Evolutionary conservation across 257 asterid species (phyloP).

Genomic region (Nicotiana attenuata): DNA sequence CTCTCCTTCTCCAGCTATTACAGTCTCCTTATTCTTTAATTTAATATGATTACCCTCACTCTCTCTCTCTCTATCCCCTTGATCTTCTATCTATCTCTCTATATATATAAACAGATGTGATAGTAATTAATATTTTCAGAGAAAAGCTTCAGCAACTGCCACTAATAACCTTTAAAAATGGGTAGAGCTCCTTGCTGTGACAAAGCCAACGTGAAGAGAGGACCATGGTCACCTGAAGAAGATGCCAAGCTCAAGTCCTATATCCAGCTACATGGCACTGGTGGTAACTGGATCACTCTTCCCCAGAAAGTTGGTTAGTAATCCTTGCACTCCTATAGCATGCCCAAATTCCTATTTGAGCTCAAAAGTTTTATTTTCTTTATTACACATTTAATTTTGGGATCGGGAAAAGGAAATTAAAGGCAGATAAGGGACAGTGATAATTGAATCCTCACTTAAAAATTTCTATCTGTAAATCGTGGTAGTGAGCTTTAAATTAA

Average conservation of each 20-base stretch:
- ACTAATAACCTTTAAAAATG: constrained; percentile 6
- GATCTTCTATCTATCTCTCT: background rate
- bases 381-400: too few species aligned
- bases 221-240: constrained; percentile 46
- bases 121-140: background rate
- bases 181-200: constrained; percentile 49
- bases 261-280: constrained; percentile 33
- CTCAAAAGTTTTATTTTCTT: background rate
- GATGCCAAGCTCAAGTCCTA: constrained; percentile 36
- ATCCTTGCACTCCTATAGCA: background rate
- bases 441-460: too few species aligned
- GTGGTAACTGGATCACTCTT: constrained; percentile 41
- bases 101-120: background rate
- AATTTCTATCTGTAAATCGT: too few species aligned
- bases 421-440: too few species aligned
- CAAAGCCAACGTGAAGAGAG: constrained; percentile 40
- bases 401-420: too few species aligned
- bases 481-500: too few species aligned
- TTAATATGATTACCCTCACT: background rate
- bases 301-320: constrained; percentile 34
- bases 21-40: constrained; percentile 1
- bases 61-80: background rate
- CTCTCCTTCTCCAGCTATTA: constrained; percentile 40
- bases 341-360: too few species aligned
- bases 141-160: background rate